phyloP scores from a whole-genome alignment of 1,284 basidiomycete species.

The Leccinum griseonigrum region DNA sequence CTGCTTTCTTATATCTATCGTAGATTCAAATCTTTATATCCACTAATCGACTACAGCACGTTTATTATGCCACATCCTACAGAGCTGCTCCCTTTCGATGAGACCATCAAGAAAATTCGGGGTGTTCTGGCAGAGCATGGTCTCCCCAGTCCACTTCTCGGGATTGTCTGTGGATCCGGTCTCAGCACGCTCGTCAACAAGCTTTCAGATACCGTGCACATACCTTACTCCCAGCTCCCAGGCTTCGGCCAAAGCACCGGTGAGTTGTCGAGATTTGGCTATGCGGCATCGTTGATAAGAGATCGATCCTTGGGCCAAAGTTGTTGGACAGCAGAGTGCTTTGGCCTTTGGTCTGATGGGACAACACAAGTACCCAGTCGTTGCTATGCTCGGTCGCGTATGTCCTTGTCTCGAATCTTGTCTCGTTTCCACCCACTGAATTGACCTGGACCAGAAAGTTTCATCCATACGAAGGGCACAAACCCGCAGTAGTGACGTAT shows the following conservation, averaged over 20 bases:
- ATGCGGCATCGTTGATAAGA: neutral
- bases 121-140: constrained; percentile 37
- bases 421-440: neutral
- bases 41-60: neutral
- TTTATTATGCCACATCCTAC: constrained; percentile 15
- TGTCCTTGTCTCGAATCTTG: constrained; percentile 19
- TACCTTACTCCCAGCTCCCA: constrained; percentile 60
- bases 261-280: constrained; percentile 30
- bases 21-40: neutral
- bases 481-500: constrained; percentile 64
- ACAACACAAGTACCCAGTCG: constrained; percentile 60
- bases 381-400: constrained; percentile 83
- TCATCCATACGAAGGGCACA: constrained; percentile 81
- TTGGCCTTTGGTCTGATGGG: constrained; percentile 79
- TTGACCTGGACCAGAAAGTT: constrained; percentile 43
- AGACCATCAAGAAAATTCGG: constrained; percentile 39
- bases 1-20: neutral
- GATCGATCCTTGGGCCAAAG: constrained; percentile 33
- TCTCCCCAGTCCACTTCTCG: constrained; percentile 59
- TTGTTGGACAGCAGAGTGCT: constrained; percentile 71
- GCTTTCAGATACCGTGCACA: constrained; percentile 51
- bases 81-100: constrained; percentile 32
- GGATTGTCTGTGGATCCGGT: constrained; percentile 78
- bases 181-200: constrained; percentile 62
- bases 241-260: constrained; percentile 77